Base-by-base conservation (phyloP, 345 rosid species). In the Hypericum perforatum region DNA sequence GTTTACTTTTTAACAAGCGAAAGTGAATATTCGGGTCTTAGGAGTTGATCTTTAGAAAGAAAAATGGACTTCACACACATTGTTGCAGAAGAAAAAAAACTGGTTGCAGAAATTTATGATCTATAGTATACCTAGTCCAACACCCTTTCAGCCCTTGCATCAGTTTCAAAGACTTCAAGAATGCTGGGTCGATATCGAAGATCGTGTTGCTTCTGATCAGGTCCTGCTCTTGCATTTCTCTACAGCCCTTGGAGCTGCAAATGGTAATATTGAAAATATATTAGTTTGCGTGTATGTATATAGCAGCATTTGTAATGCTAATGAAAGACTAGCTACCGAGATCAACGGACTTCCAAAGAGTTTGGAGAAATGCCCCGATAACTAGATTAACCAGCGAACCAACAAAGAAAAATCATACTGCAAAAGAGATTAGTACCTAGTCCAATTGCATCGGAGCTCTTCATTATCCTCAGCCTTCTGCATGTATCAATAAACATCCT, bases 231-330 rank as follows among this genome's bases (percentile, higher is more conserved):
- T 74, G 74, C 71, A 71, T 70, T 79, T 82, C 68, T 82, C 83
- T 61, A 66, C 56, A 10, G 83, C 81, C 75, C 89, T 75, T 62
- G 89, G 85, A 8, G 89, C 89, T 82, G 70, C 55, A 66, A 45
- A 37, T 29, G 5, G 4, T 14, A 15, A 41, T 62, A 22, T 37
- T 38, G 45, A 9, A 38, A 8, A 13, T 10, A 47, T 22, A 22
- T 1, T 22, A 58, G 5, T 47, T 53, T 12, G n/a, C 5, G 52
- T 36, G 57, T 43, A 16, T 29, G 16, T n/a, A 38, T 22, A 22
- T 22, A 1, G 32, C 32, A 22, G 32, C 2, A 22, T 22, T 22
- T 4, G 1, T 4, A 22, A 22, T 22, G 32, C 4, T 22, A 22
- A 22, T 22, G 32, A 1, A 4, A 22, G 32, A 22, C 1, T 22